phyloP scores from a whole-genome alignment of 2,329 filamentous ascomycete species.

The Leptographium procerum region DNA sequence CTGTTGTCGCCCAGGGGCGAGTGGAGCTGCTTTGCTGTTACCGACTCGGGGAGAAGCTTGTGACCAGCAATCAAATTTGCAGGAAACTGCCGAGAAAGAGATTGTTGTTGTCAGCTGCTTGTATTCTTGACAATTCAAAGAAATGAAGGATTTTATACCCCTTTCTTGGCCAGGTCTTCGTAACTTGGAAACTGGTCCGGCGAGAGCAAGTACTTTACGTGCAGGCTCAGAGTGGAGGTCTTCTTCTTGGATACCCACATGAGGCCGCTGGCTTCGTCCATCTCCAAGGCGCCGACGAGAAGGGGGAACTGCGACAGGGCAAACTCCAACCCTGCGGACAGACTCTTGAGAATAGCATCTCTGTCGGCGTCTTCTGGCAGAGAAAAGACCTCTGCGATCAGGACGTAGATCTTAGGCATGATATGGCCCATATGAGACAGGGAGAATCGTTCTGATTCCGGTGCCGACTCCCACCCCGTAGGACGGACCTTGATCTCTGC shows the following conservation, averaged over 20 bases:
- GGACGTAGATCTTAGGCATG: conserved; percentile 9
- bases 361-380: neutral
- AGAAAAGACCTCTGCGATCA: conserved; percentile 6
- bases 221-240: neutral
- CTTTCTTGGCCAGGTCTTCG: conserved; percentile 1
- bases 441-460: neutral
- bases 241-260: conserved; percentile 5
- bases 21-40: conserved; percentile 8
- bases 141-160: neutral
- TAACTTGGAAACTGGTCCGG: conserved; percentile 2
- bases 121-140: neutral
- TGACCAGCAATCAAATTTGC: neutral
- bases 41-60: conserved; percentile 1
- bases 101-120: neutral
- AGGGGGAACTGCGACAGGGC: conserved; percentile 5
- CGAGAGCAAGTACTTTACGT: conserved; percentile 1
- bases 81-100: neutral
- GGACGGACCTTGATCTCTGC: conserved; percentile 1
- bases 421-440: conserved; percentile 4
- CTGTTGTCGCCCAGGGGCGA: conserved; percentile 8
- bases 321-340: neutral
- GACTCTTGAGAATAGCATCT: neutral
- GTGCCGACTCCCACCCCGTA: conserved; percentile 1
- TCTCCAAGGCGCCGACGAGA: conserved; percentile 2
- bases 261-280: conserved; percentile 1